phyloP scores from a whole-genome alignment of 148 eudicot genomes.

The Cornus suecica region DNA sequence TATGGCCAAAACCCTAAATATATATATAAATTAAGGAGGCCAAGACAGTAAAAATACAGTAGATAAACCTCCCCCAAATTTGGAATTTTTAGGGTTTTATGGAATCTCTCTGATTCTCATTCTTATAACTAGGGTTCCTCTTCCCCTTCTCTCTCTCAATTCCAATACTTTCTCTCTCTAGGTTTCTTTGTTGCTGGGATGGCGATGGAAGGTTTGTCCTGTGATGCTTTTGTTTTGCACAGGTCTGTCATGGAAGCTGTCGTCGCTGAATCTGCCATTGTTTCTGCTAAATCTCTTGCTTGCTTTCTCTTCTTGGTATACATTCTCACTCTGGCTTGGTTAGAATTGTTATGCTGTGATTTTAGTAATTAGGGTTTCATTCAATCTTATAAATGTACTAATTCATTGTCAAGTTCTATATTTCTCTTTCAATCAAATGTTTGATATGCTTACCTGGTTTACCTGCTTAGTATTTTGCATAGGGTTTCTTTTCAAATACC shows the following conservation, averaged over 20 bases:
- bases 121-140: not conserved
- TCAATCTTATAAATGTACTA: not conserved
- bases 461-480: not conserved
- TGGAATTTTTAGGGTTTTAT: not conserved
- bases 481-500: not conserved
- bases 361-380: not conserved
- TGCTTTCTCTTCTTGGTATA: constrained; percentile 7
- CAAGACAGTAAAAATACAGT: not conserved
- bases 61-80: not conserved
- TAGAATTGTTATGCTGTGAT: not conserved
- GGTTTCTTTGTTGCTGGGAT: not conserved
- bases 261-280: constrained; percentile 2
- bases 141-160: not conserved
- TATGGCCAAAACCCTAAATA: no score
- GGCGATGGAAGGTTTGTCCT: constrained; percentile 14
- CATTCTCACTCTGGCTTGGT: not conserved
- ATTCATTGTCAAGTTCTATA: no score
- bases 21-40: not conserved
- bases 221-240: constrained; percentile 5
- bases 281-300: constrained; percentile 11
- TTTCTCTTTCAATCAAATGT: not conserved
- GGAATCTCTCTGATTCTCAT: not conserved
- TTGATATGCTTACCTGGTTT: not conserved
- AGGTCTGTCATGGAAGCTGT: not conserved
- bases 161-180: not conserved